Percentiles rank a stretch among this genome's conserved stretches.
phyloP scores from a whole-genome alignment of 23 red algal genomes.

The Gracilaria vermiculophylla region DNA sequence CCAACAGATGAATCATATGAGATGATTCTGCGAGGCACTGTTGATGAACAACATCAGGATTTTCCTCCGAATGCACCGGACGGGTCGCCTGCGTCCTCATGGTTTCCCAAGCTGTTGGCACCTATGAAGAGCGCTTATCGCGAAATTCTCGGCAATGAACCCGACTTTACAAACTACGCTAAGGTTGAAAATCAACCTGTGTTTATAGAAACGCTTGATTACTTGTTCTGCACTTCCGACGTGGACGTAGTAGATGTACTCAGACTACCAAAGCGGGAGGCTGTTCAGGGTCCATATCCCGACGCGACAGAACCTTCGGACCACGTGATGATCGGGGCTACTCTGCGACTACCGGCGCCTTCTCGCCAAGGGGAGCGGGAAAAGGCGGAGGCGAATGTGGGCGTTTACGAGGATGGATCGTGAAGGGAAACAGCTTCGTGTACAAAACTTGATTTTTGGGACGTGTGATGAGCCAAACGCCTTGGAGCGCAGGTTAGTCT shows the following conservation, averaged over 20 bases:
- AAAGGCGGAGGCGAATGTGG: background rate
- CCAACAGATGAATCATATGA: conserved; percentile 52
- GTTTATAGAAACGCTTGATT: conserved; percentile 82
- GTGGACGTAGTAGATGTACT: conserved; percentile 79
- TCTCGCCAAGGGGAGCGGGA: background rate
- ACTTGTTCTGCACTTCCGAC: conserved; percentile 68
- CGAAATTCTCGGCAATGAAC: conserved; percentile 63
- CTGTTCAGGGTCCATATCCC: conserved; percentile 68
- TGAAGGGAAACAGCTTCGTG: background rate
- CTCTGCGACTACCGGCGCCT: conserved; percentile 61
- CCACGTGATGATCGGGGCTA: conserved; percentile 71
- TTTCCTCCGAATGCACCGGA: conserved; percentile 45
- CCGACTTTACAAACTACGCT: conserved; percentile 77
- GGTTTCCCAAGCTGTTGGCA: conserved; percentile 38
- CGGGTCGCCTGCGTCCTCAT: conserved; percentile 34
- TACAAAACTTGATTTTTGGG: background rate
- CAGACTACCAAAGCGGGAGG: conserved; percentile 58
- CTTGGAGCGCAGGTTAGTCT: background rate
- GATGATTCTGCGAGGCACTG: conserved; percentile 57
- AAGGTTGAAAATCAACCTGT: conserved; percentile 44
- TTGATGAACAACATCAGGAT: conserved; percentile 43
- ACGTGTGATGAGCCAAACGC: background rate
- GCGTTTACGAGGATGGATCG: background rate
- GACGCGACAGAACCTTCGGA: conserved; percentile 64
- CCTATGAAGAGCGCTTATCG: conserved; percentile 80